Base-by-base conservation (phyloP, 2,329 filamentous ascomycete species). In the Blastomyces gilchristii region DNA sequence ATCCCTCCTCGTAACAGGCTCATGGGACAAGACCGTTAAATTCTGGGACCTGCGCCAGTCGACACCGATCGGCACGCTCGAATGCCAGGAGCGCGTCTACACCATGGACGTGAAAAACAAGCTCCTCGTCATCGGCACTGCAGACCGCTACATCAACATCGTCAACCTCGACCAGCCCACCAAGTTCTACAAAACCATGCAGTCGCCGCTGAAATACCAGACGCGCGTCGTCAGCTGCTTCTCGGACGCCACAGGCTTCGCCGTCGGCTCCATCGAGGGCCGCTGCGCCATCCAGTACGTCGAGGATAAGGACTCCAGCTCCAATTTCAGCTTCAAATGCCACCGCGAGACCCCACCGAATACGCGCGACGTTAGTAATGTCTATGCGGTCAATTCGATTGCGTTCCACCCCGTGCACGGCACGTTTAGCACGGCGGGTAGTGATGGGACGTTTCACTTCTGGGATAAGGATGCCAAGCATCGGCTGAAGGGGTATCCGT, bases 251-350 rank as follows among this genome's bases (percentile, higher is more conserved):
- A 87, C 86, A 0, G 94, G 94, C 6, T 99, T 96, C 72, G 94
- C 94, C 0, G 90, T 99, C 60, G 94, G 94, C 62, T 96, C 90
- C 73, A 96, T 99, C 70, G 94, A 99, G 75, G 94, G 94, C 39
- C 88, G 94, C 63, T 99, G 94, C 75, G 94, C 94, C 1, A 99
- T 99, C 67, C 94, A 99, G 74, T 97, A 99, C 71, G 91, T 97
- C 45, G 93, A 99, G 71, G 94, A 99, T 53, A 97, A 97, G 77
- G 91, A 99, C 74, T 80, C 88, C 2, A 84, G 87, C 71, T 89
- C 87, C 72, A 97, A 99, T 80, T 99, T 99, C 81, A 96, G 91
- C 52, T 99, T 99, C 86, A 97, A 97, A 78, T 99, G 94, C 78
- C 94, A 99, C 76, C 91, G 94, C 64, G 90, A 96, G 70, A 84